Evolutionary conservation across 2,329 filamentous ascomycete species (phyloP), one percentile per base, ranked within the genome.

Genomic region (Sarocladium strictum): DNA sequence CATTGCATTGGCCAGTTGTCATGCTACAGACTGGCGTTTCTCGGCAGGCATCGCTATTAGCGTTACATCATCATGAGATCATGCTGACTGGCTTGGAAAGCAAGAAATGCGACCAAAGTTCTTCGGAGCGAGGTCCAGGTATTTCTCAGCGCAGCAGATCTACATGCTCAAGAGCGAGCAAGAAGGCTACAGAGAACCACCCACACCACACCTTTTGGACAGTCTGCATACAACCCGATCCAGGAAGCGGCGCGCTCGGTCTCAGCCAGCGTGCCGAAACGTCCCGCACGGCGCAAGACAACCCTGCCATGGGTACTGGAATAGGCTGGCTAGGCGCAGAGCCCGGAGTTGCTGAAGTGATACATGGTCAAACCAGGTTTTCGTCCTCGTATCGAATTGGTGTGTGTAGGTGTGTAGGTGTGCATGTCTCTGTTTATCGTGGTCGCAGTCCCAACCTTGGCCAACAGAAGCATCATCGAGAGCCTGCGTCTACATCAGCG

Each of bases 211-310:
- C 4, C 7, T n/a, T n/a, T n/a, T n/a, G n/a, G 17, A n/a, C 24
- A 3, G 43, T 3, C 27, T 15, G 27, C 47, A 51, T 33, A 51
- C 47, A 29, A 21, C 27, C 47, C 47, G 27, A 35, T 35, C 47
- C 47, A 9, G 14, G n/a, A 51, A 35, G 29, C 47, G 47, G 47
- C 47, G 24, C 47, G 47, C 47, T 51, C 47, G 47, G 47, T 32
- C 43, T 51, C 47, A 51, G 17, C 47, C 47, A 33, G 26, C 47
- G 47, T 17, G 47, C 47, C 47, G 47, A 51, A 23, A 23, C 47
- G 47, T 32, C 47, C 47, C 47, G 47, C 47, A 33, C 29, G 17
- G 47, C 12, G 47, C n/a, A n/a, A 17, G 23, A 49, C 6, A 43
- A 15, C 21, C 40, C 21, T 21, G 40, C 21, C 24, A 6, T 12